Evolutionary conservation across 2,329 filamentous ascomycete genomes (phyloP), one percentile per base, ranked within the genome.

Genomic region (Colletotrichum chlorophyti): DNA sequence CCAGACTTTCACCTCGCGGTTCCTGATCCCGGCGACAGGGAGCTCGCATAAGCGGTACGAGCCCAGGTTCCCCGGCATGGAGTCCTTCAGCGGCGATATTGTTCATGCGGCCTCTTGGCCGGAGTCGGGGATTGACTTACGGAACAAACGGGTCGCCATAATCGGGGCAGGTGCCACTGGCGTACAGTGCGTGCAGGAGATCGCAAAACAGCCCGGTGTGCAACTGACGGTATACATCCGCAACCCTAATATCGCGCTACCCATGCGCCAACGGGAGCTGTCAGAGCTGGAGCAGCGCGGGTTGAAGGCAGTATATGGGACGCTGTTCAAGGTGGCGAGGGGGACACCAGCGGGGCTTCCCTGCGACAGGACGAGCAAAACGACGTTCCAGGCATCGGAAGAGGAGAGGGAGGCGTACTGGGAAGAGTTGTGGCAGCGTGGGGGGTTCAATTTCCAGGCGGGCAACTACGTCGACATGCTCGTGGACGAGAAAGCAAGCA

Each of bases 231-330:
- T 86, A 3, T 85, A 85, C 64, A 79, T 87, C 59, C 75, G 85
- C 15, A 87, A 82, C 2, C 83, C 85, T 0, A 86, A 85, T 54
- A 76, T 82, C 11, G 82, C 79, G 11, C 65, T 88, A 0, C 86
- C 86, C 0, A 86, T 88, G 82, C 70, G 76, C 2, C 81, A 85
- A 62, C 68, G 74, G 2, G 51, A 68, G 2, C 64, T 85, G 2
- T 74, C 75, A 0, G 72, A 68, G 27, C 72, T 82, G 37, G 77
- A 83, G 51, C 76, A 83, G 61, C 70, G 78, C 17, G 71, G 70
- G 23, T 64, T 63, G 6, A 76, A 75, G 38, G 63, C 64, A 0
- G 64, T 62, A 1, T 79, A 79, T 27, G 66, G 66, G 1, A 63
- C 70, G 7, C 66, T 83, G 7, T 84, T 82, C 65, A 70, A 72